Evolutionary conservation across 2,329 filamentous ascomycete genomes (phyloP).

Genomic region (Trichoderma atrobrunneum): DNA sequence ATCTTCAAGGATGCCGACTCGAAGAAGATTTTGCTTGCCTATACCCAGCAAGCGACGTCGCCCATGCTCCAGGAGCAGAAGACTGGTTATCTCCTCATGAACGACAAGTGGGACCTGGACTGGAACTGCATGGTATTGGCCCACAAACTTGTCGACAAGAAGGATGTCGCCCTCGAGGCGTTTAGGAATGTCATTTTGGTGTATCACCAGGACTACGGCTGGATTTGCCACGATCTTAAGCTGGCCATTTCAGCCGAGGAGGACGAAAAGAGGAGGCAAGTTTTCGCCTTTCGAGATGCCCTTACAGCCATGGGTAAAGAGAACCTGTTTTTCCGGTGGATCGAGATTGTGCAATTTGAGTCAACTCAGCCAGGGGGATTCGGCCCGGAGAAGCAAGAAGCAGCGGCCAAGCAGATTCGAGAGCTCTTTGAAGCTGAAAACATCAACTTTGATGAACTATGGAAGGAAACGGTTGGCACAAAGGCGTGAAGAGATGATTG

Average conservation of each 20-base stretch:
- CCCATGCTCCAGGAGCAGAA: constrained; percentile 67
- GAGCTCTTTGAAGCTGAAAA: constrained; percentile 70
- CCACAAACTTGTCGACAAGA: constrained; percentile 65
- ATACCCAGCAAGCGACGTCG: constrained; percentile 67
- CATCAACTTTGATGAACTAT: constrained; percentile 80
- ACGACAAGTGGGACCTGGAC: constrained; percentile 82
- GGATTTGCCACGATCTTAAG: constrained; percentile 60
- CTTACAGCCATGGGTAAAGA: constrained; percentile 78
- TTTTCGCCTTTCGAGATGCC: constrained; percentile 76
- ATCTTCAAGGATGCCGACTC: constrained; percentile 51
- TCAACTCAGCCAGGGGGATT: constrained; percentile 76
- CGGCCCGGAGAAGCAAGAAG: constrained; percentile 67
- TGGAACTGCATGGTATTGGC: constrained; percentile 77
- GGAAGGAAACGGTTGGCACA: constrained; percentile 60
- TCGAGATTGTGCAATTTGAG: constrained; percentile 88
- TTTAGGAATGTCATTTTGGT: constrained; percentile 71
- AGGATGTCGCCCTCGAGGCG: constrained; percentile 58
- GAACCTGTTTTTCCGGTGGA: constrained; percentile 85
- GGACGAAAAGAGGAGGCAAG: constrained; percentile 66
- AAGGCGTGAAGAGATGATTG: neutral
- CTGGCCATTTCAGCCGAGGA: constrained; percentile 51
- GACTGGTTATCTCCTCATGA: constrained; percentile 85
- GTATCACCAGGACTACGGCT: constrained; percentile 65
- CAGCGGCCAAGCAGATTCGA: constrained; percentile 70
- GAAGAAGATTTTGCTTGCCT: constrained; percentile 57